phyloP scores from a whole-genome alignment of 2,329 filamentous ascomycete genomes.

The Colletotrichum sp. region DNA sequence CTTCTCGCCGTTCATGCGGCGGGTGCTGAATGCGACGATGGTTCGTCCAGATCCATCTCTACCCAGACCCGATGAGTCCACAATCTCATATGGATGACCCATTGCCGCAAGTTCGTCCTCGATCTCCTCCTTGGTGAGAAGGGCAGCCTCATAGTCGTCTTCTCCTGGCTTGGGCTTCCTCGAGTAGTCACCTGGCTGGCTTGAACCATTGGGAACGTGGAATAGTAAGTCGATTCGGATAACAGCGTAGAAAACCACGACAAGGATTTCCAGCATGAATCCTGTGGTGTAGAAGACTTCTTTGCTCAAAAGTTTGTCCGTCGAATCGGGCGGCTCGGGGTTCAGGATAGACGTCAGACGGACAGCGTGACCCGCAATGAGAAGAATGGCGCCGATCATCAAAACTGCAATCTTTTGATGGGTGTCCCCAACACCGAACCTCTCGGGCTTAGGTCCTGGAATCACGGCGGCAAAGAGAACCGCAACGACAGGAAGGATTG shows the following conservation, averaged over 20 bases:
- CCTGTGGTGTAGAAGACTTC: constrained; percentile 38
- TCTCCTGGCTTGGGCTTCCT: constrained; percentile 54
- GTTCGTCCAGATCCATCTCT: constrained; percentile 10
- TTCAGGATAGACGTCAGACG: constrained; percentile 28
- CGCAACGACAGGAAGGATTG: constrained; percentile 23
- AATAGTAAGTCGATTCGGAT: constrained; percentile 33
- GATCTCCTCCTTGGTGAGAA: constrained; percentile 14
- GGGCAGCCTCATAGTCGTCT: constrained; percentile 10
- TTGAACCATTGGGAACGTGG: constrained; percentile 33
- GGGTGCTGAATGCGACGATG: constrained; percentile 13
- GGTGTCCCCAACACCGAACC: constrained; percentile 36
- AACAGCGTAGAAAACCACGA: constrained; percentile 29
- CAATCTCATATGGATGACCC: constrained; percentile 13
- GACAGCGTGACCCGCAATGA: constrained; percentile 25
- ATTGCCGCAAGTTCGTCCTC: constrained; percentile 4
- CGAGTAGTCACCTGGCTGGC: constrained; percentile 29
- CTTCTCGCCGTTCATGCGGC: neutral
- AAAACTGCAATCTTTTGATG: constrained; percentile 33
- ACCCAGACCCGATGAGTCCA: constrained; percentile 11
- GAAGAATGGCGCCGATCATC: constrained; percentile 20
- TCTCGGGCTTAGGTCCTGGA: constrained; percentile 31
- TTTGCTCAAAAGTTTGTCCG: constrained; percentile 34
- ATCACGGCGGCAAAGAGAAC: constrained; percentile 29
- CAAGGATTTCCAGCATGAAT: constrained; percentile 36
- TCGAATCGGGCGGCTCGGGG: constrained; percentile 21